Conservation (phyloP, 495 filamentous ascomycete species). For the Margaritispora aquatica region DNA sequence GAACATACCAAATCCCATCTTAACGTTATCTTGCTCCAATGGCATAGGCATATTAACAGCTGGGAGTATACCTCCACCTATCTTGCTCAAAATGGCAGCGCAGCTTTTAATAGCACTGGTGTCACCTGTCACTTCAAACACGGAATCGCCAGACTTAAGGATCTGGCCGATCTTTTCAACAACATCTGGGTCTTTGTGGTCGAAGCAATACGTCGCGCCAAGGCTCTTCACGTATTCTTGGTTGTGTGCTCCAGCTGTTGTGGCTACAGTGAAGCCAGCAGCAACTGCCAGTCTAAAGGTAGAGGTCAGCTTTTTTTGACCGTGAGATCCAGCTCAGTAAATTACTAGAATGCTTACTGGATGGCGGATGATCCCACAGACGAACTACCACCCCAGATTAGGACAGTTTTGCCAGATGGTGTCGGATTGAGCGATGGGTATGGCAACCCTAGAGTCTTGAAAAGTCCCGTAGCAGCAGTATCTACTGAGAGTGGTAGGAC, state of each 20-base stretch:
- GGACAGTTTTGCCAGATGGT: constrained; percentile 21
- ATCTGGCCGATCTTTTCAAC: constrained; percentile 18
- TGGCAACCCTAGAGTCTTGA: constrained; percentile 9
- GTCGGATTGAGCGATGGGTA: constrained; percentile 6
- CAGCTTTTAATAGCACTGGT: constrained; percentile 13
- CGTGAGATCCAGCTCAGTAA: neutral
- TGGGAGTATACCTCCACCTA: constrained; percentile 32
- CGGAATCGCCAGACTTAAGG: constrained; percentile 20
- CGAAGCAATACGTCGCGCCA: constrained; percentile 32
- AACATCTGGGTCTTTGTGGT: constrained; percentile 29
- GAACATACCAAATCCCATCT: constrained; percentile 1
- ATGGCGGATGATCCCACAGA: constrained; percentile 29
- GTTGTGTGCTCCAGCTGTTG: constrained; percentile 31
- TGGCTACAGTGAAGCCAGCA: constrained; percentile 22
- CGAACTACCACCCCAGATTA: constrained; percentile 34
- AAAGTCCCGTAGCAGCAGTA: constrained; percentile 39
- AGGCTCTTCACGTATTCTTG: constrained; percentile 29
- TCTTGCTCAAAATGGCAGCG: constrained; percentile 25
- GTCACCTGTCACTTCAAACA: constrained; percentile 23
- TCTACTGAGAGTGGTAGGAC: constrained; percentile 38
- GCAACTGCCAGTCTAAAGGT: constrained; percentile 2
- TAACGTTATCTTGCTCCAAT: neutral
- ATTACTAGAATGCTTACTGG: constrained; percentile 14
- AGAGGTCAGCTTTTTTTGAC: neutral
- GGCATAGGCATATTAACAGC: constrained; percentile 5